These are phyloP conservation scores for Nicotiana otophora DNA, from an alignment of 257 asterid genomes.

Conservation along the genomic window DNA sequence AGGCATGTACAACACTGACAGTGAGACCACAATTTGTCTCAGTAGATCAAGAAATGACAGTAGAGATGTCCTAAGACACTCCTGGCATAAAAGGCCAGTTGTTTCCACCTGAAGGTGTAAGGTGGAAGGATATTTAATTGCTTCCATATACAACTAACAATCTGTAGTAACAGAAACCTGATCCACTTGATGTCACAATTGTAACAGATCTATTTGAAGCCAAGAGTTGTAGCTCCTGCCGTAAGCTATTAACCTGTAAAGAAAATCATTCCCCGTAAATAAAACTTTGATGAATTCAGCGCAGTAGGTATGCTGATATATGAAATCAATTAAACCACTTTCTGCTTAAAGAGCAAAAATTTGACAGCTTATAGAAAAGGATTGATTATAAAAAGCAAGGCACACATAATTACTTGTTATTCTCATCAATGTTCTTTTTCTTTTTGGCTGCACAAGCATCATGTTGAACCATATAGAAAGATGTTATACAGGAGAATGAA, in stretches of 20 bases:
- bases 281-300: background rate
- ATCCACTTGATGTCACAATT: slow-evolving; percentile 62
- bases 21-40: background rate
- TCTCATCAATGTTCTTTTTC: background rate
- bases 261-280: slow-evolving; percentile 1
- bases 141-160: slow-evolving; percentile 9
- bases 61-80: background rate
- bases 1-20: background rate
- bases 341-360: background rate
- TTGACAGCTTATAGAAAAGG: background rate
- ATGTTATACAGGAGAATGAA: background rate
- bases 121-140: background rate
- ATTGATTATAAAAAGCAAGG: background rate
- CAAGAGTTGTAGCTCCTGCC: slow-evolving; percentile 69
- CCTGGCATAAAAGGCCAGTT: background rate
- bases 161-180: slow-evolving; percentile 49
- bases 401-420: background rate
- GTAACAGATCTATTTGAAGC: slow-evolving; percentile 59
- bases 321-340: background rate
- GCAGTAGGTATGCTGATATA: slow-evolving; percentile 2
- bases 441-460: background rate
- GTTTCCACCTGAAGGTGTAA: background rate
- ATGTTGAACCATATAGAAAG: background rate
- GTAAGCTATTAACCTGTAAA: slow-evolving; percentile 68
- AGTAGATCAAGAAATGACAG: background rate